phyloP scores from a whole-genome alignment of 805 yeast genomes.

The Peterozyma xylosa region DNA sequence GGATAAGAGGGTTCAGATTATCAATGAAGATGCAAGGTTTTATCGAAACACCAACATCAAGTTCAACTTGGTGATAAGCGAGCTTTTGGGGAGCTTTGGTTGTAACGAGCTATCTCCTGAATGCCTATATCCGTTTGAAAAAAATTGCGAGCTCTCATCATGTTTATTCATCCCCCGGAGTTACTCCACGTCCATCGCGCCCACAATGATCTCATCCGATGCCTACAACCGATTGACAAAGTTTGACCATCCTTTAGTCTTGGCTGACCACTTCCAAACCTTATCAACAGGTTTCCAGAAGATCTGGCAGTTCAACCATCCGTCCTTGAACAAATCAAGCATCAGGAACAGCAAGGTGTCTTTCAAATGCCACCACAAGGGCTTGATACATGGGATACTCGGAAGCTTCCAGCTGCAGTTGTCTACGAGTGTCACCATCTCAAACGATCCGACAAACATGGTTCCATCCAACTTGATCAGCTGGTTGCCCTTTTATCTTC shows the following conservation, averaged over 20 bases:
- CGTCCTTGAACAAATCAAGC: slow-evolving; percentile 16
- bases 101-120: slow-evolving; percentile 91
- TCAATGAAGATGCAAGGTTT: slow-evolving; percentile 51
- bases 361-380: slow-evolving; percentile 38
- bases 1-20: slow-evolving; percentile 42
- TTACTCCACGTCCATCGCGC: slow-evolving; percentile 56
- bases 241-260: slow-evolving; percentile 16
- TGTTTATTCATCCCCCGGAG: slow-evolving; percentile 59
- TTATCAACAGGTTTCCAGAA: slow-evolving; percentile 39
- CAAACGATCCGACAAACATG: slow-evolving; percentile 34
- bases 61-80: slow-evolving; percentile 65
- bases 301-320: slow-evolving; percentile 60
- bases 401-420: slow-evolving; percentile 71
- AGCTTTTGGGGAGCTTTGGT: slow-evolving; percentile 84
- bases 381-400: slow-evolving; percentile 62
- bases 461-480: slow-evolving; percentile 41
- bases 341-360: slow-evolving; percentile 9
- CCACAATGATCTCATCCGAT: slow-evolving; percentile 50
- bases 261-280: slow-evolving; percentile 26
- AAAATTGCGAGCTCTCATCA: slow-evolving; percentile 28
- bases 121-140: slow-evolving; percentile 43
- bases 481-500: slow-evolving; percentile 68
- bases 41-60: slow-evolving; percentile 20
- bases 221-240: slow-evolving; percentile 29
- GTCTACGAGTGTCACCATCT: slow-evolving; percentile 49